Percentiles rank a stretch among this genome's conserved stretches.
Evolutionary conservation across 306 rosid species (phyloP).

Genomic region (Cucurbita moschata): DNA sequence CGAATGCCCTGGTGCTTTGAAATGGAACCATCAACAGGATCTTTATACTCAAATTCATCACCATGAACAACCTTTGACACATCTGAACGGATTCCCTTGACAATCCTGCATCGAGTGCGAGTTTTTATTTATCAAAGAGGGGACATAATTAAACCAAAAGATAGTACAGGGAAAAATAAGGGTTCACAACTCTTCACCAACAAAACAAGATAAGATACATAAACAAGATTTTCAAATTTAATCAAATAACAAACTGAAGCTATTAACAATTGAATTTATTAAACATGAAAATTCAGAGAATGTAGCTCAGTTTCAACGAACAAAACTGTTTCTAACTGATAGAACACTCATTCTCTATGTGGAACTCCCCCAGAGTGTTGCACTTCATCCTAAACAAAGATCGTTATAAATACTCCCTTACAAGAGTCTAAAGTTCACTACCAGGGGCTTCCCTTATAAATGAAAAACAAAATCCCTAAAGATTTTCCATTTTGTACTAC

Average conservation of each 20-base stretch:
- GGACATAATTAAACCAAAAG: background rate
- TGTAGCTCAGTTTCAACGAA: background rate
- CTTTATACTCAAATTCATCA: constrained; percentile 94
- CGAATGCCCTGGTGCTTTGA: constrained; percentile 96
- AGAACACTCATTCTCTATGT: background rate
- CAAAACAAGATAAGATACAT: background rate
- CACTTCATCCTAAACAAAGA: background rate
- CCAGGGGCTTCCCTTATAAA: background rate
- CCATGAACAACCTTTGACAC: constrained; percentile 58
- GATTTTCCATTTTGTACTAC: background rate
- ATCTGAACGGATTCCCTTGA: constrained; percentile 52
- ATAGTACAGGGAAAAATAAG: background rate
- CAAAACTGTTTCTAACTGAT: background rate
- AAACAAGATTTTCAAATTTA: background rate
- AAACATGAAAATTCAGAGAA: background rate
- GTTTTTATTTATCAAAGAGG: background rate
- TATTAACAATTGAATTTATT: background rate
- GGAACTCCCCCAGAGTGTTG: background rate
- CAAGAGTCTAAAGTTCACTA: background rate
- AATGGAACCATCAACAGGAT: constrained; percentile 83
- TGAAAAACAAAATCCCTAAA: background rate
- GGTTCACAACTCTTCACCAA: background rate
- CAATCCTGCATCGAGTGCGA: constrained; percentile 31
- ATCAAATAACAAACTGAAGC: background rate
- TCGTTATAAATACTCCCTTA: background rate